phyloP scores from a whole-genome alignment of 768 basidiomycete genomes.

The Pulveroboletus sp. region DNA sequence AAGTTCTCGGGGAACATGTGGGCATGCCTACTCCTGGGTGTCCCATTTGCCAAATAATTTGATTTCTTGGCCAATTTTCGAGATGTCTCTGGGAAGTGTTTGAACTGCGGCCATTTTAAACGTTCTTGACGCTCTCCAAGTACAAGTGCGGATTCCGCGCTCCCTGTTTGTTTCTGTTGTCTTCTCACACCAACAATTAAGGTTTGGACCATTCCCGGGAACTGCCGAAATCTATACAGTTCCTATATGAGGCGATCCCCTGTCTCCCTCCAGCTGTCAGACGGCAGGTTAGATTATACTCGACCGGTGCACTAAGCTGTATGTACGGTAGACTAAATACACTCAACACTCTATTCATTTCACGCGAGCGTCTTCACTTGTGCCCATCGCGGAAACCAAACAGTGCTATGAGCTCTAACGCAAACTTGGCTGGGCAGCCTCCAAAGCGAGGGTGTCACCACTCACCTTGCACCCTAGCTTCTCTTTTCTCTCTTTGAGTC shows the following conservation, averaged over 20 bases:
- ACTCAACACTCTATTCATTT: background rate
- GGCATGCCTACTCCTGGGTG: conserved; percentile 76
- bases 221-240: conserved; percentile 29
- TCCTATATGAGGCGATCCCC: conserved; percentile 3
- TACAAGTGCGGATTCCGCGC: conserved; percentile 20
- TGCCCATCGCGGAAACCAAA: conserved; percentile 40
- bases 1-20: background rate
- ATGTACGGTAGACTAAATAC: conserved; percentile 9
- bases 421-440: background rate
- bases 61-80: conserved; percentile 77
- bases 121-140: conserved; percentile 31
- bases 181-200: conserved; percentile 13
- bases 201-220: conserved; percentile 23
- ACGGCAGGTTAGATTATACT: conserved; percentile 3
- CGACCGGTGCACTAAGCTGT: conserved; percentile 3
- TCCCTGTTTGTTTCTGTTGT: conserved; percentile 23
- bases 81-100: conserved; percentile 79
- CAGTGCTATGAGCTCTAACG: conserved; percentile 54
- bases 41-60: conserved; percentile 99
- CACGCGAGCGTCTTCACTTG: background rate
- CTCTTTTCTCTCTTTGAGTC: conserved; percentile 68
- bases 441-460: background rate
- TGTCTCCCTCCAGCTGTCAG: background rate
- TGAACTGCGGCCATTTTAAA: conserved; percentile 58
- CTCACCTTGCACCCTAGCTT: conserved; percentile 77